Conservation (phyloP, 1,284 basidiomycete species). For the Rhodotorula sp. region DNA sequence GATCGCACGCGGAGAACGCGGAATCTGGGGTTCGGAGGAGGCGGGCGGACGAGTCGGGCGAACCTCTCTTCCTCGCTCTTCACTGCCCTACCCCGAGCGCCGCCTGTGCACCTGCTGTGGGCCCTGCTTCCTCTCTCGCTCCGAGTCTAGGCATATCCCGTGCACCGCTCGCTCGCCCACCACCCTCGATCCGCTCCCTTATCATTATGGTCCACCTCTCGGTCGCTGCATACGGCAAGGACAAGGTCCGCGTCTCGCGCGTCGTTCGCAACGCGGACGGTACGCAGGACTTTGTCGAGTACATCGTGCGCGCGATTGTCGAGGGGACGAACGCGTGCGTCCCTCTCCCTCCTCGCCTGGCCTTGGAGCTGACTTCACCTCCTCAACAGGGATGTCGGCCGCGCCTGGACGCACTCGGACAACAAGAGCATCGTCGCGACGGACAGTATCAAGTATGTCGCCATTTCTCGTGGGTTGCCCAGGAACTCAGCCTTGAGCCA, state of each 20-base stretch:
- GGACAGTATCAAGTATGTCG: conserved; percentile 71
- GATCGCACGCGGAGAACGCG: too few species aligned
- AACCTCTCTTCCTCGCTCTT: too few species aligned
- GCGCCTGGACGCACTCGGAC: conserved; percentile 66
- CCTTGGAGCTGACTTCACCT: too few species aligned
- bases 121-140: too few species aligned
- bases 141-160: too few species aligned
- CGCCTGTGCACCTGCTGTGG: too few species aligned
- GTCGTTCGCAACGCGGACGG: conserved; percentile 65
- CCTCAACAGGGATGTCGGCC: conserved; percentile 32
- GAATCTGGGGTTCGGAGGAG: too few species aligned
- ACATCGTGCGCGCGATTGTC: conserved; percentile 72
- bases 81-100: too few species aligned
- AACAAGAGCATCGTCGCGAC: conserved; percentile 83
- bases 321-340: too few species aligned
- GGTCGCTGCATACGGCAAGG: conserved; percentile 65
- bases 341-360: too few species aligned
- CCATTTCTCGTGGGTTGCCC: conserved; percentile 55
- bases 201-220: conserved; percentile 27
- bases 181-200: neutral
- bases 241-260: conserved; percentile 78
- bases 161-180: too few species aligned
- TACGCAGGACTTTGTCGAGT: conserved; percentile 67
- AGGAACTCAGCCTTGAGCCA: neutral
- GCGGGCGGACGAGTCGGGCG: too few species aligned